phyloP scores from a whole-genome alignment of 2,329 filamentous ascomycete genomes.

The Trichoderma sp. region DNA sequence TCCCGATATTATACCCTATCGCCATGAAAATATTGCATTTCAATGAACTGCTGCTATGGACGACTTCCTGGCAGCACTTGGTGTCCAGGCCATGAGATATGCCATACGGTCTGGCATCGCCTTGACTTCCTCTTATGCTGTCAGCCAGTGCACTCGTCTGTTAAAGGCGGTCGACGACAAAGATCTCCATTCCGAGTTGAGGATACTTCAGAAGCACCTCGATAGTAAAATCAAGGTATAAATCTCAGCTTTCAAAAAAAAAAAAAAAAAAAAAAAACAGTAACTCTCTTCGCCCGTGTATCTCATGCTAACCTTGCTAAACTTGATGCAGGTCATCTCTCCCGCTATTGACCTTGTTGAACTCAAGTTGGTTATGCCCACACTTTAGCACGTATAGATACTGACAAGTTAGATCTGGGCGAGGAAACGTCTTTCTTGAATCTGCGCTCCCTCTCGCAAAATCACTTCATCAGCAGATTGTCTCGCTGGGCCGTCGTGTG shows the following conservation, averaged over 20 bases:
- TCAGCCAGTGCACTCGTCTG: conserved; percentile 74
- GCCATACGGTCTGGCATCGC: conserved; percentile 84
- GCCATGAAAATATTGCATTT: neutral
- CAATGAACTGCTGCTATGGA: conserved; percentile 61
- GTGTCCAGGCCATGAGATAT: conserved; percentile 80
- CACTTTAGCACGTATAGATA: neutral
- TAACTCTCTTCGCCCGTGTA: neutral
- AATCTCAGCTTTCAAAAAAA: neutral
- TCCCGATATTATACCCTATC: neutral
- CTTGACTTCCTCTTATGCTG: conserved; percentile 80
- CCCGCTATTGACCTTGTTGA: conserved; percentile 91
- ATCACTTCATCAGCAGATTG: conserved; percentile 77
- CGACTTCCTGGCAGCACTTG: conserved; percentile 51
- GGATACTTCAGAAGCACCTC: conserved; percentile 67
- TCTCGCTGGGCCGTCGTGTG: conserved; percentile 71
- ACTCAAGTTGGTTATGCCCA: conserved; percentile 60
- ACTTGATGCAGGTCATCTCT: conserved; percentile 67
- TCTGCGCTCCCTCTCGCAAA: conserved; percentile 82
- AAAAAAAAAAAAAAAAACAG: too few species aligned
- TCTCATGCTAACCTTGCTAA: neutral
- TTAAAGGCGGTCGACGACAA: conserved; percentile 73
- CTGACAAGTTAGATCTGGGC: conserved; percentile 41
- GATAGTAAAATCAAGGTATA: conserved; percentile 78
- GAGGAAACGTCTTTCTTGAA: conserved; percentile 64
- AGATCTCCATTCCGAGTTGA: conserved; percentile 65